Evolutionary conservation across 371 early-diverging fungal species (phyloP), one percentile per base, ranked within the genome.

Genomic region (Pancytospora philotis): DNA sequence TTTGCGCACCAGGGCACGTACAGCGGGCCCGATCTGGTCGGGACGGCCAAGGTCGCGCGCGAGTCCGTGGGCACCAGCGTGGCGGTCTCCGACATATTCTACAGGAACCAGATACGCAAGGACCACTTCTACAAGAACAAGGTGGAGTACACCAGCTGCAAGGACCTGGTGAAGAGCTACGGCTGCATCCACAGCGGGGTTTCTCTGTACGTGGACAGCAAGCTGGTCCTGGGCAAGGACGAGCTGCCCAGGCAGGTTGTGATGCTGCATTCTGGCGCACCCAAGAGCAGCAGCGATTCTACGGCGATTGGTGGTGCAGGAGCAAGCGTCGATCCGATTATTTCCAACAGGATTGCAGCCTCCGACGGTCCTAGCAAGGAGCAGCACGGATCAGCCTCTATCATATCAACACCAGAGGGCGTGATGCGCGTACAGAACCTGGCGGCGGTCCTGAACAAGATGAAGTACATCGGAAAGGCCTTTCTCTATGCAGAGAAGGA

Each of bases 41-140:
- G 41, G 2, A 50, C 63, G 19, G 76, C 67, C 58, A 39, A 41
- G 50, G 39, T 55, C 25, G 49, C 68, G 2, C 35, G 58, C 27
- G 68, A 62, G 6, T 66, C 53, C 30, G 31, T 56, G 48, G 79
- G 80, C n/a, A 78, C 79, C 3, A 41, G 10, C 48, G n/a, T 79
- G 63, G 34, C 45, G 2, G 70, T 77, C 30, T 72, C 52, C 3
- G 49, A 79, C 61, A 63, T 79, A 27, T 81, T 79, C 66, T 72
- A 66, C 45, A 79, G 76, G 37, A 76, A 76, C 51, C 52, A 35
- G 41, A 51, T 66, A 3, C 71, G 73, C 39, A 76, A 66, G 50
- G 52, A 74, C n/a, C 55, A 53, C 31, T 80, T 72, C 51, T 55
- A 32, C 25, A 71, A 76, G 41, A 73, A 69, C 34, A 77, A 62